phyloP scores from a whole-genome alignment of 75 land plant genomes.

The Pinus albicaulis region DNA sequence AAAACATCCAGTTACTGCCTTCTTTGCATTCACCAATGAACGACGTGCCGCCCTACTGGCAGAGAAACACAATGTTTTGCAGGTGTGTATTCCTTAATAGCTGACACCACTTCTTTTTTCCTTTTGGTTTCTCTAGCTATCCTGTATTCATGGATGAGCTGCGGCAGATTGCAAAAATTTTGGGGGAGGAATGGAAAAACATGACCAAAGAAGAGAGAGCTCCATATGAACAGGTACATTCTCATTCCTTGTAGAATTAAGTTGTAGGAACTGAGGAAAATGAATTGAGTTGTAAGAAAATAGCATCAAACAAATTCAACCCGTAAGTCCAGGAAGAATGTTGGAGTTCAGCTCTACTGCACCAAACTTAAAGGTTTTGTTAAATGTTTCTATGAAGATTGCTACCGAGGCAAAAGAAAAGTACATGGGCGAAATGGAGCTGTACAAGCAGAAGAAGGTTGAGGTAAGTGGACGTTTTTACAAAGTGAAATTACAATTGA shows the following conservation, averaged over 20 bases:
- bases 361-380: constrained; percentile 5
- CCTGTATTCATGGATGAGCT: neutral
- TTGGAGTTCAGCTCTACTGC: neutral
- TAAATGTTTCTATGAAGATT: constrained; percentile 19
- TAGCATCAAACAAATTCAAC: no score
- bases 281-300: no score
- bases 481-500: no score
- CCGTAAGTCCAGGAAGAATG: neutral
- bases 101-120: neutral
- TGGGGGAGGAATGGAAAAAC: constrained; percentile 86
- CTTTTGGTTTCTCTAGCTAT: neutral
- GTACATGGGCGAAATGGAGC: constrained; percentile 65
- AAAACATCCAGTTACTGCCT: constrained; percentile 72
- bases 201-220: constrained; percentile 54
- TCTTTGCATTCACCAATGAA: constrained; percentile 62
- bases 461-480: constrained; percentile 26
- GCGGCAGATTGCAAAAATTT: constrained; percentile 58
- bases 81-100: constrained; percentile 31
- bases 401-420: constrained; percentile 70
- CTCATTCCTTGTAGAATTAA: neutral
- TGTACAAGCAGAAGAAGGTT: constrained; percentile 68
- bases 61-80: constrained; percentile 50
- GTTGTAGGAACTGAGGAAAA: no score
- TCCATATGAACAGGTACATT: constrained; percentile 71
- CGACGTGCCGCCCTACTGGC: constrained; percentile 59